phyloP scores from a whole-genome alignment of 2,329 filamentous ascomycete species.

The Phaeosphaeria sp. region DNA sequence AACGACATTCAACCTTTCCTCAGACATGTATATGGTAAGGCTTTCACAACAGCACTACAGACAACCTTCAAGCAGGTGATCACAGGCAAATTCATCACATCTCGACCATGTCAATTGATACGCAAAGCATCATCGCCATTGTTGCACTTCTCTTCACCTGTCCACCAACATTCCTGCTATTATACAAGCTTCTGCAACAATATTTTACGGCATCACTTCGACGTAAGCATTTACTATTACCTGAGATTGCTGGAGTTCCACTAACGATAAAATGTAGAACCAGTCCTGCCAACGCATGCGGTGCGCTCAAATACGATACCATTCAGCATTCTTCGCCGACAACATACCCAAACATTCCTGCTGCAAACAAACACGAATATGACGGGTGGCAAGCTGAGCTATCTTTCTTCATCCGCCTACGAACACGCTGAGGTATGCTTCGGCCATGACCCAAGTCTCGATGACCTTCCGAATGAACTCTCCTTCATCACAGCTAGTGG shows the following conservation, averaged over 20 bases:
- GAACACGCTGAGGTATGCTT: neutral
- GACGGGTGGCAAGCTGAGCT: no score
- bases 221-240: neutral
- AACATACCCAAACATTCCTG: neutral
- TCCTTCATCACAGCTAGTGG: neutral
- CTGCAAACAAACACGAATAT: neutral
- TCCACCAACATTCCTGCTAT: constrained; percentile 8
- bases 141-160: constrained; percentile 9
- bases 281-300: neutral
- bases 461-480: neutral
- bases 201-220: neutral
- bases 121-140: constrained; percentile 14
- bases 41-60: no score
- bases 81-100: no score
- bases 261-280: neutral
- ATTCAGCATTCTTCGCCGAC: neutral
- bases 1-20: no score
- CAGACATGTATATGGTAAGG: no score
- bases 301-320: neutral
- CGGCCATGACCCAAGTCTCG: neutral
- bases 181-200: neutral
- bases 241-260: neutral
- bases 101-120: constrained; percentile 11
- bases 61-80: no score
- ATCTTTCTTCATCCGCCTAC: neutral